Evolutionary conservation across 2,329 filamentous ascomycete species (phyloP).

Genomic region (Botrytis tulipae): DNA sequence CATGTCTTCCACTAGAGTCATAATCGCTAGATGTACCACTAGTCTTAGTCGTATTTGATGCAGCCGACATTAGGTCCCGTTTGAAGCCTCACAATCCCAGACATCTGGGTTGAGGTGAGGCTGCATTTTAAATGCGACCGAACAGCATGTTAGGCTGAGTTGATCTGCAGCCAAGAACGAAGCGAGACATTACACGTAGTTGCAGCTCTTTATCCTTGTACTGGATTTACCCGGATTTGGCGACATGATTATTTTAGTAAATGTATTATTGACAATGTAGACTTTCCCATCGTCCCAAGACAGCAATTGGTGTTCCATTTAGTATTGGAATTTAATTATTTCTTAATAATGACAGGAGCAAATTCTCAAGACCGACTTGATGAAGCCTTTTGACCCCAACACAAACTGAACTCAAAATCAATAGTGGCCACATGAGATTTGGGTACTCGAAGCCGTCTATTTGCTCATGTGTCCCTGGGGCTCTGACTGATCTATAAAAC

Average conservation of each 20-base stretch:
- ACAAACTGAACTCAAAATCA: not conserved
- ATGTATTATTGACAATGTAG: not conserved
- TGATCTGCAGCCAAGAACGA: constrained; percentile 7
- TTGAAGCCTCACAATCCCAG: constrained; percentile 1
- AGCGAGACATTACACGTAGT: not conserved
- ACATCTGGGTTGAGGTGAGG: not conserved
- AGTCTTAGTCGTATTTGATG: not conserved
- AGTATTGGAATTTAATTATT: not conserved
- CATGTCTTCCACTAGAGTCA: not conserved
- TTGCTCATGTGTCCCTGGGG: not conserved
- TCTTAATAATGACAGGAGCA: no score
- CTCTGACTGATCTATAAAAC: not conserved
- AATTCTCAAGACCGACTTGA: not conserved
- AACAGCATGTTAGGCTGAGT: not conserved
- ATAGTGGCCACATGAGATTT: not conserved
- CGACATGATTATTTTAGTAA: not conserved
- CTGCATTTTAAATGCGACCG: not conserved
- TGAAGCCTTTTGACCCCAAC: not conserved
- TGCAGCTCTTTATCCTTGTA: not conserved
- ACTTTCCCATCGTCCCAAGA: not conserved
- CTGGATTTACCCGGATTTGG: no score
- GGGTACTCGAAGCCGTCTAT: not conserved
- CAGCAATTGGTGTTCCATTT: not conserved
- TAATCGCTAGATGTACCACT: not conserved
- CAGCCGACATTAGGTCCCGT: not conserved